These are phyloP conservation scores for Ceratobasidium sp. DNA, from an alignment of 1,284 basidiomycete genomes.

Conservation along the genomic window DNA sequence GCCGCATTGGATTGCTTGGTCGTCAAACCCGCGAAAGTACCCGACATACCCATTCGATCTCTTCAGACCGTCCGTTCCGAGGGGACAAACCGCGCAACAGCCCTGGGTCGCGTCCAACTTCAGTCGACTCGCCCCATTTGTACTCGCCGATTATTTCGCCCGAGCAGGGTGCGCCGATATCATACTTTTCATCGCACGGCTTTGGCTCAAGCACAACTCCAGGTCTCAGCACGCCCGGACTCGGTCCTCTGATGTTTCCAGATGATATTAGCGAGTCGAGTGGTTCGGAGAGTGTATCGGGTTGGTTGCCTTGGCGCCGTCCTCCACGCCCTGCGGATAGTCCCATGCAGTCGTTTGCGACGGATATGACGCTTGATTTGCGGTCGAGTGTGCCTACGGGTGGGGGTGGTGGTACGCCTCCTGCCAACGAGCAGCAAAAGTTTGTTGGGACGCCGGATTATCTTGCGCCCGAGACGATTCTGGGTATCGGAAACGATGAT, in stretches of 20 bases:
- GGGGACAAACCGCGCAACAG: slow-evolving; percentile 58
- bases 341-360: slow-evolving; percentile 79
- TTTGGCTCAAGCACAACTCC: slow-evolving; percentile 60
- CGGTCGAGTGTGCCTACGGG: slow-evolving; percentile 64
- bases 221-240: slow-evolving; percentile 30
- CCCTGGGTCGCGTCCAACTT: slow-evolving; percentile 75
- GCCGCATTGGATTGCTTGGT: slow-evolving; percentile 93
- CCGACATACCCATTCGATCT: slow-evolving; percentile 56
- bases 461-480: slow-evolving; percentile 92
- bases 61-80: slow-evolving; percentile 54
- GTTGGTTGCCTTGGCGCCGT: slow-evolving; percentile 59
- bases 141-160: slow-evolving; percentile 68
- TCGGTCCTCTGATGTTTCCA: slow-evolving; percentile 45
- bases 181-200: slow-evolving; percentile 64
- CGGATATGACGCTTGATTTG: slow-evolving; percentile 78
- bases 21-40: slow-evolving; percentile 83
- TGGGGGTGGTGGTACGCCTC: slow-evolving; percentile 63
- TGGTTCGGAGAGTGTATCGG: slow-evolving; percentile 76
- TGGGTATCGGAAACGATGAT: slow-evolving; percentile 95
- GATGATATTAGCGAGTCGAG: slow-evolving; percentile 86
- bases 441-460: slow-evolving; percentile 98
- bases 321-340: slow-evolving; percentile 62
- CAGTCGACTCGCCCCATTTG: slow-evolving; percentile 80
- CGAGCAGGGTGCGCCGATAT: slow-evolving; percentile 59
- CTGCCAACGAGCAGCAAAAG: slow-evolving; percentile 73